Base-by-base conservation (phyloP, 495 filamentous ascomycete species). In the Pseudevernia furfuracea region DNA sequence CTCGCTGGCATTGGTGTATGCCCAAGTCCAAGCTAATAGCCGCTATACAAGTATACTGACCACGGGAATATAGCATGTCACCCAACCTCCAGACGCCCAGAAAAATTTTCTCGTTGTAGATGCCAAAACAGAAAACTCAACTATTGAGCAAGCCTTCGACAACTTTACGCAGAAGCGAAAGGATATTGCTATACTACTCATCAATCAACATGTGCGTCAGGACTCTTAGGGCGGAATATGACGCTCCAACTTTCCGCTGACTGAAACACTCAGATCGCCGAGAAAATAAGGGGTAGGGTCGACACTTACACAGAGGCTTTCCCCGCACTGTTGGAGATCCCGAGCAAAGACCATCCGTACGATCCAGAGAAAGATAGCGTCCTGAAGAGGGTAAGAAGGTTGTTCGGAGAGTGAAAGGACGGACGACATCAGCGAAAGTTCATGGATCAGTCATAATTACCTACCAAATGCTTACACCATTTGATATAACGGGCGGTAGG, bases 361-460 rank as follows among this genome's bases (percentile, higher is more conserved):
- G 95, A 99, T 69, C 94, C 94, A 0, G 94, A 99, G 78, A 99
- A 99, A 80, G 94, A 99, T 76, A 97, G 92, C 73, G 94, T 99
- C 43, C 72, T 97, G 75, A 89, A 90, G 74, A 84, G 94, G 70
- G 95, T 97, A 61, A 83, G 89, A 71, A 86, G 92, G 67, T 74
- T 97, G 64, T 96, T 96, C 83, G 93, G 93, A 63, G 93, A 97
- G 76, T 96, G 85, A 73, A 43, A 53, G 23, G 34, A 28, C 38
- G 58, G n/a, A 58, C 2, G 32, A 48, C n/a, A 23, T 21, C 17
- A 1, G 23, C 39, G 59, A 7, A n/a, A 9, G 25, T 21, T 8
- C 53, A 6, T 14, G 28, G 41, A 53, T 21, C 17, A 15, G 23
- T 53, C 41, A 21, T 21, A 17, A 21, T 21, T 25, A 49, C 25